phyloP scores from a whole-genome alignment of 2,329 filamentous ascomycete species.

The Didymella exigua region DNA sequence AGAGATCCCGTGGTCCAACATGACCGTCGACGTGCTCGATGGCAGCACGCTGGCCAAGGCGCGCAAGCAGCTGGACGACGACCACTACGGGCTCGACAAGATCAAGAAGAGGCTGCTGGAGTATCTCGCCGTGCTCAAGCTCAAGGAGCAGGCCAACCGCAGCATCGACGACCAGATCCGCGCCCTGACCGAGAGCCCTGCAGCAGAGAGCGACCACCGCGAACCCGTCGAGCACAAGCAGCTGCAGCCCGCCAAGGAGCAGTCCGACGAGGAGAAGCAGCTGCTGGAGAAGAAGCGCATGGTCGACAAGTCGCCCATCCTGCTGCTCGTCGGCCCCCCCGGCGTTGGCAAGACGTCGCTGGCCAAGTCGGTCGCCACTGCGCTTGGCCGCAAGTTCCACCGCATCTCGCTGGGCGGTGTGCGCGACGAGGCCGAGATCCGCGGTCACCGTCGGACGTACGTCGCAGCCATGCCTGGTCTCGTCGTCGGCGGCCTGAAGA shows the following conservation, averaged over 20 bases:
- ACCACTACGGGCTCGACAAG: constrained; percentile 95
- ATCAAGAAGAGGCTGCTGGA: constrained; percentile 96
- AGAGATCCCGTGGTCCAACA: constrained; percentile 89
- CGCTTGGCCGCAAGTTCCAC: constrained; percentile 93
- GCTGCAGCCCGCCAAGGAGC: constrained; percentile 48
- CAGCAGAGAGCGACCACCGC: constrained; percentile 43
- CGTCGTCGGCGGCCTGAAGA: constrained; percentile 90
- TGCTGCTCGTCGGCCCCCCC: constrained; percentile 89
- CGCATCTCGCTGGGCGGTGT: constrained; percentile 96
- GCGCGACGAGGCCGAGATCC: constrained; percentile 93
- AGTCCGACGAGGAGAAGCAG: constrained; percentile 65
- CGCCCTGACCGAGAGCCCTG: constrained; percentile 54
- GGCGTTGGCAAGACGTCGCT: constrained; percentile 96
- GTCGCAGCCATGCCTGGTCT: constrained; percentile 98
- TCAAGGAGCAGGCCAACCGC: constrained; percentile 90
- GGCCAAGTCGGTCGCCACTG: constrained; percentile 89
- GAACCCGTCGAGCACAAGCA: constrained; percentile 47
- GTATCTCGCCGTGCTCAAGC: constrained; percentile 91
- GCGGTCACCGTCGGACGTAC: constrained; percentile 92
- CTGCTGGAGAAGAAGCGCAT: constrained; percentile 80
- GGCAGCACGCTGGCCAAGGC: constrained; percentile 78
- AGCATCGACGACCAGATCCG: constrained; percentile 79
- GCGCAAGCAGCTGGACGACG: constrained; percentile 88
- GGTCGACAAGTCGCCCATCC: constrained; percentile 93
- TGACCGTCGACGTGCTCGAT: constrained; percentile 85